Conservation (phyloP, 805 yeast genomes). For the Lipomyces orientalis region DNA sequence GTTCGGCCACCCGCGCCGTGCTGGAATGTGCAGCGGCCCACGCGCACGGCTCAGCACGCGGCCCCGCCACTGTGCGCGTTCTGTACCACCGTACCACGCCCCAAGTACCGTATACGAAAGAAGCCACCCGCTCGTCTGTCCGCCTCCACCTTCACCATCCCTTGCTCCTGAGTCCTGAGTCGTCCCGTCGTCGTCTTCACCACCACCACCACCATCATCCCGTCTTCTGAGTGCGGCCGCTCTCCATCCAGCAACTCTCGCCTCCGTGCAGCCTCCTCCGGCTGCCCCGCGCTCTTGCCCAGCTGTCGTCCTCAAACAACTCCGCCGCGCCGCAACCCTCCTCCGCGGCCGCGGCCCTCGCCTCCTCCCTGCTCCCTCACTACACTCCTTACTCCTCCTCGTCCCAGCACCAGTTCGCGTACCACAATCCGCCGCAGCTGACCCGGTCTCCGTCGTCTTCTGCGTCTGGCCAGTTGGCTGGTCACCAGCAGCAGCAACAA, state of each 20-base stretch:
- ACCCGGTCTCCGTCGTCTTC: background rate
- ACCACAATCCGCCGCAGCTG: slow-evolving; percentile 3
- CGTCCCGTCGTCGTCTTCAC: background rate
- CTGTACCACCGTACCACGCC: background rate
- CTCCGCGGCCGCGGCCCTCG: slow-evolving; percentile 10
- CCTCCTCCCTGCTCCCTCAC: slow-evolving; percentile 4
- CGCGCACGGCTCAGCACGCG: background rate
- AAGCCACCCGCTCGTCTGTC: background rate
- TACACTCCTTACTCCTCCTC: background rate
- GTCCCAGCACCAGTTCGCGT: background rate
- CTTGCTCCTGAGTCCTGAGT: too few relatives aligned
- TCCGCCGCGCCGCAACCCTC: slow-evolving; percentile 5
- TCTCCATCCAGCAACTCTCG: too few relatives aligned
- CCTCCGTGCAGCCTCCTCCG: slow-evolving; percentile 1
- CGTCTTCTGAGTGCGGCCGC: too few relatives aligned
- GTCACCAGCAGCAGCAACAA: slow-evolving; percentile 3
- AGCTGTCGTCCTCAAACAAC: slow-evolving; percentile 8
- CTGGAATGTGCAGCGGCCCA: background rate
- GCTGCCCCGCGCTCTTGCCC: background rate
- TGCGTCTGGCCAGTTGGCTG: background rate
- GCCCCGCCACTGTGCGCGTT: background rate
- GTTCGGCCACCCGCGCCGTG: too few relatives aligned
- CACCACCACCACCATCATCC: background rate
- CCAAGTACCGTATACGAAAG: background rate
- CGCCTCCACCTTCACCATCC: background rate